Base-by-base conservation (phyloP, 1,284 basidiomycete genomes). In the Chalciporus sp. region DNA sequence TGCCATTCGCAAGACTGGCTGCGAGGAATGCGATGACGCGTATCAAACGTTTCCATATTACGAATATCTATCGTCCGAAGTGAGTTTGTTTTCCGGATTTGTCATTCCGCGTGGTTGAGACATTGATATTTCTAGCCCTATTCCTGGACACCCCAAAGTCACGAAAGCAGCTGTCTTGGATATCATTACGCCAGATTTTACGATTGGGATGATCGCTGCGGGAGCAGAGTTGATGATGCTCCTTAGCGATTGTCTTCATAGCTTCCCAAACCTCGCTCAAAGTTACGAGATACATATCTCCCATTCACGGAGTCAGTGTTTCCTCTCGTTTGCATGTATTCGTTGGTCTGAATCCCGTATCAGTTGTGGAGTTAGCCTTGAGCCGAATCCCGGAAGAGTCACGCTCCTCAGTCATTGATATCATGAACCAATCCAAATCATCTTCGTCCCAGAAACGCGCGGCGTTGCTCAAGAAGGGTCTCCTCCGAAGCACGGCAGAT, bases 11-110 rank as follows among this genome's bases (percentile, higher is more conserved):
- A 9, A 80, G 94, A 44, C 77, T 92, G 40, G 93, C 93, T 16
- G 92, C 91, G 0, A 79, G 90, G 52, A 82, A 80, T 14, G 83
- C 83, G 45, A 81, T 85, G 47, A 84, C 83, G 61, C 78, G 95
- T 40, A 94, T 97, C 70, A 98, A 98, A 72, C 82, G 95, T 16
- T 97, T 90, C 72, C 90, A 94, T 70, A 86, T 96, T 31, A 81
- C 85, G 29, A 82, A 88, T 56, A 83, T 86, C 10, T 94, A 86
- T 67, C 74, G 79, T 41, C 81, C 85, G 2, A 84, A 78, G 88
- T 88, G 61, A 42, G 74, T 72, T 46, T 7, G 49, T 45, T 20
- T 44, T n/a, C 29, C 28, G 23, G 31, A 17, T 48, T n/a, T 20
- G 1, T 2, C 33, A 31, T 17, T 2, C 16, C 14, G 12, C n/a